Evolutionary conservation across 495 filamentous ascomycete species (phyloP), one percentile per base, ranked within the genome.

Genomic region (Glarea lozoyensis): DNA sequence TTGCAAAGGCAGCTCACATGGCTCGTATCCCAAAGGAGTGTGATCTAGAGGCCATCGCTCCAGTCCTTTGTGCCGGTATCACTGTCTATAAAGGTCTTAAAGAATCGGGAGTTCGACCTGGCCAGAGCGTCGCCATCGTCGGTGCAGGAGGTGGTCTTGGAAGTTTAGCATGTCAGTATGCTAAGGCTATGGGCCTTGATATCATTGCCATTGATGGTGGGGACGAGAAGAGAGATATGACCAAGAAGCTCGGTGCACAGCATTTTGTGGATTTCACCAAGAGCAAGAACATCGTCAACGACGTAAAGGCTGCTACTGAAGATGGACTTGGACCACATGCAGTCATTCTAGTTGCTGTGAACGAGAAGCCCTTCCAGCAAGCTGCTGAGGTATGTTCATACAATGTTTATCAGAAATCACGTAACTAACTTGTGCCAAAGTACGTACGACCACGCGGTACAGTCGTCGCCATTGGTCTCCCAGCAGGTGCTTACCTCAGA

Each of bases 81-180:
- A 95, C 88, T 16, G 88, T 92, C 50, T 95, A 94, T 70, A 94
- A 93, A 65, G 88, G 85, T 11, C 59, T 95, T 37, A 94, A 94
- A 66, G 86, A 92, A 60, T 85, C 84, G 2, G 77, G 76, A 10
- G 79, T 68, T 0, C 64, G 74, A 2, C 76, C 87, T 0, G 88
- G 88, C 23, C 76, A 93, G 61, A 81, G 71, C 16, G 79, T 95
- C 10, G 87, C 84, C 48, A 82, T 95, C 49, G 86, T 92, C 38
- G 88, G 88, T 46, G 88, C 88, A 11, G 88, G 88, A 18, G 88
- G 88, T 57, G 88, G 88, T 13, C 69, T 95, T 19, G 88, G 88
- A 15, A 79, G 75, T 48, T 68, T 94, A 46, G 88, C 88, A 16
- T 65, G 82, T 51, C 86, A 94, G 62, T 94, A 92, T 55, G 88